A percentile compares a stretch with the other conserved stretches of the same genome.
phyloP scores from a whole-genome alignment of 139 green algal genomes.

The Pleodorina starrii region DNA sequence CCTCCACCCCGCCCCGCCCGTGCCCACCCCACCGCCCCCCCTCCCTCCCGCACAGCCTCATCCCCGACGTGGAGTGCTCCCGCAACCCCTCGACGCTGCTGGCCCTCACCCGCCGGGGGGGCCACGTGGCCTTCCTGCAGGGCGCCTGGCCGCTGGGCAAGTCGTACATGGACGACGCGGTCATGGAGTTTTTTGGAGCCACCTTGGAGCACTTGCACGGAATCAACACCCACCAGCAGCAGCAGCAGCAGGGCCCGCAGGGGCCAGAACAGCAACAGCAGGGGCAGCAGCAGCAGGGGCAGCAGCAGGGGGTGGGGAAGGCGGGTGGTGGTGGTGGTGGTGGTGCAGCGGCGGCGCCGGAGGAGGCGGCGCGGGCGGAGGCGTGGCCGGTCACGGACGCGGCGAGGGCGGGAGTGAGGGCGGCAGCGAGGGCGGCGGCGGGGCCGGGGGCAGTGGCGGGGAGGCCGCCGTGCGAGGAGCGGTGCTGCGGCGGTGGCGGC shows the following conservation, averaged over 20 bases:
- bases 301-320: too few species aligned
- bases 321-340: too few species aligned
- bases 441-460: too few species aligned
- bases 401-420: background rate
- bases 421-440: background rate
- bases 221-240: background rate
- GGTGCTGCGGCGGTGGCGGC: background rate
- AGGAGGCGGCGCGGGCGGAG: background rate
- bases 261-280: background rate
- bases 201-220: conserved; percentile 35
- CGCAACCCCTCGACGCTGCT: conserved; percentile 64
- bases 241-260: background rate
- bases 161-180: conserved; percentile 50
- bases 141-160: conserved; percentile 55
- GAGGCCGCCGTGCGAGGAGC: background rate
- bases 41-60: conserved; percentile 31
- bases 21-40: background rate
- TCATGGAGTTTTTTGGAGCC: conserved; percentile 45
- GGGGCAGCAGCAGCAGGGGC: background rate
- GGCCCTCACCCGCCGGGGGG: conserved; percentile 57
- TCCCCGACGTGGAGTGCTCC: conserved; percentile 52
- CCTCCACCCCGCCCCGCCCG: background rate
- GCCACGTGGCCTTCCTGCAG: conserved; percentile 67
- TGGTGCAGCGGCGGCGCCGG: background rate
- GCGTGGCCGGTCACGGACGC: conserved; percentile 14